Evolutionary conservation across 1,284 basidiomycete genomes (phyloP), one percentile per base, ranked within the genome.

Genomic region (Leccinum subfulvum): DNA sequence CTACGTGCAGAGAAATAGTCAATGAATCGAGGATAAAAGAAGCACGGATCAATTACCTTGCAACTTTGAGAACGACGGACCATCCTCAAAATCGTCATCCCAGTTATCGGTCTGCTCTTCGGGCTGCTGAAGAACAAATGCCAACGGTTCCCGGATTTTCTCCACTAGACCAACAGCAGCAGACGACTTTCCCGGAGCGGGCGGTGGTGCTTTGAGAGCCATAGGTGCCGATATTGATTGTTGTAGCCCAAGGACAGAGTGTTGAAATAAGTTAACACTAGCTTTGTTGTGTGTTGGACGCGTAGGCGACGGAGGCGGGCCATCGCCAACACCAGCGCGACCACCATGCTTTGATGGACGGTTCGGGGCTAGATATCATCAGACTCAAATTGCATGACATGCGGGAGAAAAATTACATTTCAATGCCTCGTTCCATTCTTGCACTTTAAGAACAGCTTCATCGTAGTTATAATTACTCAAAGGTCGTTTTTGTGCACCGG

Each of bases 41-140:
- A 7, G 41, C 18, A 57, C 33, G 59, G 7, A 58, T 58, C 39
- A 33, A 9, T 62, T 71, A 86, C 91, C 89, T 78, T 92, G 92
- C 52, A 94, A 74, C 74, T 95, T 95, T 9, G 89, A 88, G 60
- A 92, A 85, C 1, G 94, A 93, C 30, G 96, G 95, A 3, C 91
- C 95, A 65, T 94, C 94, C 70, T 95, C 95, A 71, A 98, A 99
- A 74, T 99, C 97, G 68, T 95, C 92, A 72, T 99, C 97, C 95
- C 97, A 98, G 66, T 95, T 96, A 74, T 97, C 94, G 10, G 88
- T 94, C 71, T 94, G 89, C 66, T 91, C 91, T 74, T 92, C 91
- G 6, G 88, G 89, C 44, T 84, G 81, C 64, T 86, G 87, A 33
- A 90, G 75, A 18, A 81, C 81, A 61, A 86, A 84, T 7, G 80